Conservation (phyloP, 2,329 filamentous ascomycete species). For the Cordyceps tenuipes region DNA sequence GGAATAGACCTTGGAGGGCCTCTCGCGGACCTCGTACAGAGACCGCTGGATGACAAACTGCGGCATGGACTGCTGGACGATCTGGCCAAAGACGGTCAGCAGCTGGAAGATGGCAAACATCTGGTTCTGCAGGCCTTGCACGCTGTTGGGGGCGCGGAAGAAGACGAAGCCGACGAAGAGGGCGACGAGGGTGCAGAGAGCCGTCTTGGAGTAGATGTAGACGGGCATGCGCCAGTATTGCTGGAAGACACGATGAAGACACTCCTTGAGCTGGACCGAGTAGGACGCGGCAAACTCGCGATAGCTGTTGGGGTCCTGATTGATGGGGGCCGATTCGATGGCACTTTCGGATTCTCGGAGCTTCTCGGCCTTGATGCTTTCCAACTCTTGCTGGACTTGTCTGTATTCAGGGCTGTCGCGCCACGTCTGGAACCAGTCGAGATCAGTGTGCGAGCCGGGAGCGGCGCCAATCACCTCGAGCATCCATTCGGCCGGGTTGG, state of each 20-base stretch:
- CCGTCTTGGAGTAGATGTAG: conserved; percentile 78
- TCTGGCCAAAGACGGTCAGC: conserved; percentile 70
- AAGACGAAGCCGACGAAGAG: conserved; percentile 82
- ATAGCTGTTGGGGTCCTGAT: conserved; percentile 40
- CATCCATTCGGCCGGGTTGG: conserved; percentile 83
- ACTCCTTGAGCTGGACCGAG: conserved; percentile 54
- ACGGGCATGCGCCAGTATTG: conserved; percentile 87
- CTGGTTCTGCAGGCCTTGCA: conserved; percentile 76
- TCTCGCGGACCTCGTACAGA: conserved; percentile 77
- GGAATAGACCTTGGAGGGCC: conserved; percentile 74
- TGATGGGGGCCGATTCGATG: conserved; percentile 16
- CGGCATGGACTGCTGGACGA: conserved; percentile 76
- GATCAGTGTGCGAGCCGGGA: conserved; percentile 53
- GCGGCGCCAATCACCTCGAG: conserved; percentile 53
- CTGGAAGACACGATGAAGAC: conserved; percentile 69
- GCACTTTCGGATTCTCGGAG: conserved; percentile 18
- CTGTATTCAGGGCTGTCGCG: conserved; percentile 47
- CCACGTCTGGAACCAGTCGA: conserved; percentile 60
- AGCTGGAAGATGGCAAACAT: conserved; percentile 83
- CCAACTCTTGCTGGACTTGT: conserved; percentile 48
- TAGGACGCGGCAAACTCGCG: conserved; percentile 78
- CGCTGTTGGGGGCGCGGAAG: conserved; percentile 60
- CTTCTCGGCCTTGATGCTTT: conserved; percentile 45
- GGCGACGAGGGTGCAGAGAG: conserved; percentile 54
- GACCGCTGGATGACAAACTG: conserved; percentile 76